Evolutionary conservation across 805 yeast species (phyloP), one percentile per base, ranked within the genome.

Genomic region (Cyberlindnera nakhonratchasimensis): DNA sequence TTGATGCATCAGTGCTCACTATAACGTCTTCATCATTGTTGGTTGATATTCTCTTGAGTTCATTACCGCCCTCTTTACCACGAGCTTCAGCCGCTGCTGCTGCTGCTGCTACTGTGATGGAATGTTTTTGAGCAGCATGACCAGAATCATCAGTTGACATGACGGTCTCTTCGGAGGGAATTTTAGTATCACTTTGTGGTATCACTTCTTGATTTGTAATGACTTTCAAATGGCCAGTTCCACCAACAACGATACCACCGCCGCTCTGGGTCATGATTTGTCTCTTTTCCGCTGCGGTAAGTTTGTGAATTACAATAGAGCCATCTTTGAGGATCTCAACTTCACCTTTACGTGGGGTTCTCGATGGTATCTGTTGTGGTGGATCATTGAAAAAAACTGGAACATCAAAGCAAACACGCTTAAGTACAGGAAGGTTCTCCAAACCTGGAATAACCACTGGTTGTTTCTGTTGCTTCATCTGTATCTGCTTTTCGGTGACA

Each of bases 351-450:
- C 85, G 71, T 13, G 97, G 96, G 39, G 71, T 75, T 56, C 95
- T 69, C 2, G 95, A 84, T 2, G 97, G 97, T 44, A 90, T 85
- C 58, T 89, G 96, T 56, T 90, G 97, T 1, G 96, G 96, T 1
- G 97, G 97, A 60, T 90, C 96, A 47, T 75, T 74, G 26, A 74
- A 76, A 55, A 87, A 80, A 13, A 86, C 82, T 26, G 84, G 84
- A 5, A 84, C 70, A 3, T 89, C 87, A 65, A 90, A 90, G 0
- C 82, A 72, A 5, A 88, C 95, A 50, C 86, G 71, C 47, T 77
- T 75, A 58, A 86, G 47, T 6, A 60, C 55, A 39, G 64, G 64
- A 1, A 69, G 33, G 26, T 74, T 43, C 35, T 67, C 72, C 34
- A 70, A 46, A 0, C 76, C 76, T 2, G 76, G 76, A 10, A 61